Evolutionary conservation across 1,284 basidiomycete genomes (phyloP), one percentile per base, ranked within the genome.

Genomic region (Melanopsichium pennsylvanicum): DNA sequence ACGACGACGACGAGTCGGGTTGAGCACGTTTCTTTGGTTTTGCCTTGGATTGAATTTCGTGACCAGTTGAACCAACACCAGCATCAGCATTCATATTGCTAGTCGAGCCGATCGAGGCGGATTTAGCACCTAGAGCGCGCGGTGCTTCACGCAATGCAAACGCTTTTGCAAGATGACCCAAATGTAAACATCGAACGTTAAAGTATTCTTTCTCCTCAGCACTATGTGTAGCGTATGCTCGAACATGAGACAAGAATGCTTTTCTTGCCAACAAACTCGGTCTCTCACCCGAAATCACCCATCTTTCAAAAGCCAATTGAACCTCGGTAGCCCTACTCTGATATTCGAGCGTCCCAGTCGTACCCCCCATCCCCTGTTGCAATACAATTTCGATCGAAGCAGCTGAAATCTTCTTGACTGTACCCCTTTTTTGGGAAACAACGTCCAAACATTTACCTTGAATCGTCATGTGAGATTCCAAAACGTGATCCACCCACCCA

Each of bases 171-270:
- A 98, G 83, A 84, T 99, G 96, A 1, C 96, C 96, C 34, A 97
- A 86, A 80, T 99, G 96, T 9, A 98, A 85, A 72, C 93, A 87
- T 27, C 91, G 89, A 50, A 97, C 88, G 82, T 97, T 93, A 84
- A 99, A 98, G 57, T 96, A 91, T 63, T 91, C 88, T 75, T 97
- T 97, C 81, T 98, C 96, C 61, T 89, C 88, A 4, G 90, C 87
- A 0, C 95, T 94, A 83, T 99, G 96, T 0, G 96, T 99, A 9
- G 96, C 91, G 82, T 98, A 99, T 0, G 96, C 96, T 51, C 96
- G 87, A 82, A 97, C 89, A 81, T 95, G 93, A 0, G 95, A 96
- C 21, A 88, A 84, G 82, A 90, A 99, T 0, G 93, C 96, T 74
- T 87, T 89, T 31, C 92, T 87, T 4, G 96, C 94, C 5, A 90